Evolutionary conservation across 352 stramenopile species (phyloP), one percentile per base, ranked within the genome.

Genomic region (Pythium chondricola): DNA sequence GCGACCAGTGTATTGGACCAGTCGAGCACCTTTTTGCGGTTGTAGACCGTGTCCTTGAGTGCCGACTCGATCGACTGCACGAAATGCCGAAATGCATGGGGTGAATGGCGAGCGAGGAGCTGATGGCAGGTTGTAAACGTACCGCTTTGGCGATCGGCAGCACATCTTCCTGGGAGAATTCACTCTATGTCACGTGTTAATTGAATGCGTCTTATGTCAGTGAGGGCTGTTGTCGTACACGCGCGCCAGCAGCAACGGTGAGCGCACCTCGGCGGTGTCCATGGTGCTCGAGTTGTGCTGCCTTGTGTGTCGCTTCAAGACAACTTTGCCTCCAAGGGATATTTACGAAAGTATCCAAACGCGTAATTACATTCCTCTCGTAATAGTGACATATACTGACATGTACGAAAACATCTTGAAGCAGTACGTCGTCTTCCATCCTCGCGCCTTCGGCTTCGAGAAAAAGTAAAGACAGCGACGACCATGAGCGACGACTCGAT

Each of bases 401-500:
- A 27, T 14, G 3, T 16, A 46, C 2, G 1, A 7, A 13, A 2
- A 22, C 10, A 31, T 22, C 14, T 35, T 46, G 40, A 33, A 16
- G 31, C 24, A 46, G 40, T 46, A 46, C 40, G 22, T 35, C 13
- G 29, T 13, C 29, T 33, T 13, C 13, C 13, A 8, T 46, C 40
- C 40, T 46, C 39, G 39, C 40, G 40, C 6, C 21, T 16, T 22
- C 40, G 22, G 21, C 24, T 33, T 30, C 4, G 14, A 22, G 3
- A n/a, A 32, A 3, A 16, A 29, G 16, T 21, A 18, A 44, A 20
- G 18, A 30, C 8, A 44, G 22, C 27, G 2, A 13, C n/a, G 1
- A 35, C 24, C 22, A 90, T 90, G 78, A 88, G 73, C 52, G 78
- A 90, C 49, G 88, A 94, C 65, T 90, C 82, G 45, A 96, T 97